phyloP scores from a whole-genome alignment of 805 yeast species.

The Starmerella etchellsii region DNA sequence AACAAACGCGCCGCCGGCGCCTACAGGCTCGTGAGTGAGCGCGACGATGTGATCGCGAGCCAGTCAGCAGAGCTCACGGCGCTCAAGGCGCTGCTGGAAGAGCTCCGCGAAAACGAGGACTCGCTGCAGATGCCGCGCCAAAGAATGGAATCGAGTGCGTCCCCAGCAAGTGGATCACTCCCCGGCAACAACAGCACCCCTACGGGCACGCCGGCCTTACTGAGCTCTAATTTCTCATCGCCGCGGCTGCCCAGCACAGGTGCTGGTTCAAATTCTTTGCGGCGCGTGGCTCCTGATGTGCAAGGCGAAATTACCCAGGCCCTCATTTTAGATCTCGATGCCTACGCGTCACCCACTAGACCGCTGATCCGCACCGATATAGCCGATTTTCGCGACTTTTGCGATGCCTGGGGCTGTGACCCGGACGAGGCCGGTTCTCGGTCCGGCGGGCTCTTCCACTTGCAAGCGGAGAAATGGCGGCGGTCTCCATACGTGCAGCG shows the following conservation, averaged over 20 bases:
- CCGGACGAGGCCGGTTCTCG: background rate
- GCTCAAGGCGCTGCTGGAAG: constrained; percentile 42
- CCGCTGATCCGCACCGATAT: constrained; percentile 23
- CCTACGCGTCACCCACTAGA: constrained; percentile 21
- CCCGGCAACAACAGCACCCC: background rate
- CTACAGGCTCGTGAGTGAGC: constrained; percentile 45
- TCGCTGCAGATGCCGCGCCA: background rate
- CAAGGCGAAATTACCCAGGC: constrained; percentile 7
- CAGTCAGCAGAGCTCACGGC: constrained; percentile 50
- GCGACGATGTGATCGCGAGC: constrained; percentile 51
- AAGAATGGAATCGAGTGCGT: background rate
- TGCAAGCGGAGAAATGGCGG: constrained; percentile 28
- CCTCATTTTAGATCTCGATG: constrained; percentile 16
- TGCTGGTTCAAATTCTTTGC: constrained; percentile 7
- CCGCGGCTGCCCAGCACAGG: background rate
- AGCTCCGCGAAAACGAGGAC: background rate
- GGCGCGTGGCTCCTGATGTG: background rate
- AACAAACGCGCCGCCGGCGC: constrained; percentile 53
- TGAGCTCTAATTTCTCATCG: background rate
- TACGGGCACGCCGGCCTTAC: background rate
- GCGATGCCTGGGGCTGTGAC: constrained; percentile 11
- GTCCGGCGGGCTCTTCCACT: constrained; percentile 1
- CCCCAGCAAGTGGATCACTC: background rate
- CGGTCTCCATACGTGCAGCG: constrained; percentile 49
- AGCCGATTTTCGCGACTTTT: constrained; percentile 17